phyloP scores from a whole-genome alignment of 2,329 filamentous ascomycete species.

The Penicillium rolfsii region DNA sequence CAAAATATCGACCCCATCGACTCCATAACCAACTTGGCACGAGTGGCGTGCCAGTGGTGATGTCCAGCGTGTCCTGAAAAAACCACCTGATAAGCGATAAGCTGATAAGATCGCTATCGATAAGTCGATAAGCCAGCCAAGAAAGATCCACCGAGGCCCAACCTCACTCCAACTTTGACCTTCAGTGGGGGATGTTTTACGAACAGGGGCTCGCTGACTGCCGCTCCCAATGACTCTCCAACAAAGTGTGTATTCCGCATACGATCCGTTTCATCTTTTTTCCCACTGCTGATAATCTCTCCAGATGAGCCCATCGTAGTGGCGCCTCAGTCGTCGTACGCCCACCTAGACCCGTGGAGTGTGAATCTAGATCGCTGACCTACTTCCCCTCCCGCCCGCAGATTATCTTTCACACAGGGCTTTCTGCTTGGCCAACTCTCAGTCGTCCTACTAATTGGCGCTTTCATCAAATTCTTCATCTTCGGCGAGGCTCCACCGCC shows the following conservation, averaged over 20 bases:
- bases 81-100: not conserved
- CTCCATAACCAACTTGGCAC: not conserved
- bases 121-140: constrained; percentile 20
- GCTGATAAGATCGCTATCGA: constrained; percentile 17
- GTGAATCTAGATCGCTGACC: constrained; percentile 25
- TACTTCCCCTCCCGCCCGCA: constrained; percentile 38
- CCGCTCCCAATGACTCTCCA: constrained; percentile 39
- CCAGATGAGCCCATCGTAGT: constrained; percentile 36
- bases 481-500: constrained; percentile 90
- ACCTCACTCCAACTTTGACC: constrained; percentile 17
- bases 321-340: constrained; percentile 49
- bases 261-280: not conserved
- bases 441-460: constrained; percentile 84
- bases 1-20: not conserved
- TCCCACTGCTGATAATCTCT: constrained; percentile 20
- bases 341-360: constrained; percentile 13
- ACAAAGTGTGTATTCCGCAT: constrained; percentile 30
- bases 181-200: constrained; percentile 22
- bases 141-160: constrained; percentile 22
- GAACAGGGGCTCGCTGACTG: constrained; percentile 25
- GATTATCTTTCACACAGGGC: constrained; percentile 89
- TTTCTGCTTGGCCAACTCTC: constrained; percentile 92
- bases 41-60: constrained; percentile 8
- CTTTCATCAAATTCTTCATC: constrained; percentile 99
- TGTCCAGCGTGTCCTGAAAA: constrained; percentile 14